Conservation (phyloP, 1,284 basidiomycete species). For the Cystobasidium sp. region DNA sequence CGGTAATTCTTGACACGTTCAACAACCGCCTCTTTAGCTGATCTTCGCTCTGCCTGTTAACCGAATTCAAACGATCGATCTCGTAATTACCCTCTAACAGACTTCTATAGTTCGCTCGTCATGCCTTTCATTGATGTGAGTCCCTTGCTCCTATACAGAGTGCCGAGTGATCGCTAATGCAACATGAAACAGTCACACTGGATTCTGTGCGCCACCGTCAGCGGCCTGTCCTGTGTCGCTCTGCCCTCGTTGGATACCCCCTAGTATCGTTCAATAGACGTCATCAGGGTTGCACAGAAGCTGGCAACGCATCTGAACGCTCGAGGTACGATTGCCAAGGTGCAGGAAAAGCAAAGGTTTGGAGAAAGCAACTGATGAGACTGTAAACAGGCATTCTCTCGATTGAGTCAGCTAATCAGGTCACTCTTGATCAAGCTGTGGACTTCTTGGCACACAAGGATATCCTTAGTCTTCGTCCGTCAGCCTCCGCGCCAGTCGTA, state of each 20-base stretch:
- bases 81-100: neutral
- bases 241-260: neutral
- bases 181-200: neutral
- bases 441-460: neutral
- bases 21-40: neutral
- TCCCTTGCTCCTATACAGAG: neutral
- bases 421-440: neutral
- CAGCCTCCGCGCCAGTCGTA: neutral
- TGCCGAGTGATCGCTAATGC: neutral
- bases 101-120: conserved; percentile 10
- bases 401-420: conserved; percentile 3
- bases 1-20: neutral
- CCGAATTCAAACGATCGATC: neutral
- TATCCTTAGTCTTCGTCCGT: neutral
- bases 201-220: neutral
- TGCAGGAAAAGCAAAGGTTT: neutral
- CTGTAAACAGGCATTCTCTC: neutral
- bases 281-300: conserved; percentile 1
- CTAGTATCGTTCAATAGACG: neutral
- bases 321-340: too few relatives aligned
- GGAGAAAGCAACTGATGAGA: neutral
- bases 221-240: neutral
- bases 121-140: conserved; percentile 6
- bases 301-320: neutral
- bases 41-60: neutral